Base-by-base conservation (phyloP, 176 grass and related monocot genomes). In the Carex cristatella region DNA sequence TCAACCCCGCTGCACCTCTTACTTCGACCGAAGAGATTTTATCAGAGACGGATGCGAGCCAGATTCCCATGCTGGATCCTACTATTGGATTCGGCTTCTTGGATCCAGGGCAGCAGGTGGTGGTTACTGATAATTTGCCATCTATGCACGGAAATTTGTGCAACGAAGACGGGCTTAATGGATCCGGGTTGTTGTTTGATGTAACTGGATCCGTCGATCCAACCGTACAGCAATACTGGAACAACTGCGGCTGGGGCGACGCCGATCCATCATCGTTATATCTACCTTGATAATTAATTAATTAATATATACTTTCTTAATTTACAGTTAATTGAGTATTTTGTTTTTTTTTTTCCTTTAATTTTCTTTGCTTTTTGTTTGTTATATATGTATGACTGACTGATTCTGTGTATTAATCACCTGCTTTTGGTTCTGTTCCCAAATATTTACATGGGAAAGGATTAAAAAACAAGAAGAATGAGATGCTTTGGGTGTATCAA, bases 171-270 rank as follows among this genome's bases (percentile, higher is more conserved):
- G 18, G 9, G n/a, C 79, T 81, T 65, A 46, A 46, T 2, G 81
- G 81, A 53, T 83, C 81, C 37, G 81, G 81, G 49, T 69, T 67
- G 81, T 83, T 83, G 69, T 83, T 83, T 57, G 81, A 83, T 33
- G 63, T 83, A 83, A 83, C 81, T 12, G 81, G 81, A 67, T 31
- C 81, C 23, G 81, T 83, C 74, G 53, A 79, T 35, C 51, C 49
- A 18, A 79, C 49, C 5, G 12, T 79, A 35, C 74, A 57, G 31
- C 81, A 64, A 53, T 83, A 83, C 61, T 83, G 81, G 81, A 83
- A 55, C 61, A 61, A 83, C 62, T 83, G 81, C 61, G 69, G 81
- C 64, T 83, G 81, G 81, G 63, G 40, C 0, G 27, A 83, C 8
- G 63, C 40, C 0, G 81, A 83, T 83, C 42, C 63, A 5, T 54